Base-by-base conservation (phyloP, 129 eudicot genomes). In the Tagetes erecta region DNA sequence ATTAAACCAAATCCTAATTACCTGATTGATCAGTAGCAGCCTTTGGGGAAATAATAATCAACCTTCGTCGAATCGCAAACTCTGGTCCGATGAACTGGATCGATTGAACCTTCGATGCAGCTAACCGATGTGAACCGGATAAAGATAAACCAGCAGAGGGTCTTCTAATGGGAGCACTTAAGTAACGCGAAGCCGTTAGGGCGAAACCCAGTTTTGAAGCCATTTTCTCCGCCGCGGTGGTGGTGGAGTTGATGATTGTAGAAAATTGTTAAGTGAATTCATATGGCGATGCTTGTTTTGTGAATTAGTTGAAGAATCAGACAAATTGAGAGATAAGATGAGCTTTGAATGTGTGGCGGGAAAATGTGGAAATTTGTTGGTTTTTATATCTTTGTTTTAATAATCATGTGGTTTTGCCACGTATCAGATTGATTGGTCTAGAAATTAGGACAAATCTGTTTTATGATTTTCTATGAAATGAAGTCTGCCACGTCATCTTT, bases 21-120 rank as follows among this genome's bases (percentile, higher is more conserved):
- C 97, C 98, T 80, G 92, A 88, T 73, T 87, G 93, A 86, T 93
- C 97, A 74, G 96, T 71, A 14, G 96, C 59, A 12, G 98, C 97
- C 82, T 76, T 86, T 1, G 96, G 95, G 1, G 88, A 72, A 58
- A 93, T 64, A 66, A 88, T 42, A 56, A 89, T 67, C 33, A 84
- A 45, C 10, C 83, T 83, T 14, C 84, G 80, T 27, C 75, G 65
- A 58, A 65, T 20, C 0, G 72, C 52, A 51, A 78, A 62, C 62
- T 79, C 42, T 60, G 75, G 71, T 14, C 84, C 80, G 70, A 74
- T 64, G 58, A 84, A 73, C 41, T 81, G 87, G 40, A 82, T 34
- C 0, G 86, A 80, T 12, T 78, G 87, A 81, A 68, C 75, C 60
- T 81, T 84, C 64, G 84, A 67, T 35, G 87, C 72, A 41, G 83